Conservation (phyloP, 1,284 basidiomycete species). For the Coniophora puteana region DNA sequence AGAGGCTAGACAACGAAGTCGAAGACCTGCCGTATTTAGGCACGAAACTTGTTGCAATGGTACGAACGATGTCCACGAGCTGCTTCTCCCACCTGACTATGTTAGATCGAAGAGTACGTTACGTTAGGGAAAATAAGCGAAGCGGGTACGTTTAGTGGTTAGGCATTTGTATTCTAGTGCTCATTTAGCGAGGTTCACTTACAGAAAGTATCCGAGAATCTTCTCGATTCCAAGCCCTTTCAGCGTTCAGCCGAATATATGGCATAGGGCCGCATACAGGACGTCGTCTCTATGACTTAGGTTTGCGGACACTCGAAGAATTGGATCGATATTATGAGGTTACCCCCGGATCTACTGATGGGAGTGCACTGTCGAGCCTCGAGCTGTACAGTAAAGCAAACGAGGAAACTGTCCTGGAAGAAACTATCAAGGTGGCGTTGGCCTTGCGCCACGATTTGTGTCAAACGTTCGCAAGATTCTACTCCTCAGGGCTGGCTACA, state of each 20-base stretch:
- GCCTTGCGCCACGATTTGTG: conserved; percentile 48
- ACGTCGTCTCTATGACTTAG: conserved; percentile 54
- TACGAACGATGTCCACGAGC: conserved; percentile 20
- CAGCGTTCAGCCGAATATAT: conserved; percentile 60
- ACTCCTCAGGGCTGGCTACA: background rate
- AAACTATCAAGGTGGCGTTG: conserved; percentile 48
- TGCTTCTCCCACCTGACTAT: background rate
- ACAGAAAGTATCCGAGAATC: conserved; percentile 46
- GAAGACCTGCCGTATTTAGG: conserved; percentile 57
- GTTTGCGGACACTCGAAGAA: conserved; percentile 58
- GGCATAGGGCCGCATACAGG: conserved; percentile 72
- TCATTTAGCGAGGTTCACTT: conserved; percentile 4
- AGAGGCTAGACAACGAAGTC: conserved; percentile 41
- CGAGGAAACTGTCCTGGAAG: conserved; percentile 16
- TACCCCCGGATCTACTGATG: conserved; percentile 8
- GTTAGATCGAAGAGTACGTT: conserved; percentile 61
- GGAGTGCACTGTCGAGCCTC: conserved; percentile 5
- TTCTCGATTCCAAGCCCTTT: conserved; percentile 52
- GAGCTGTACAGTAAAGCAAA: conserved; percentile 8
- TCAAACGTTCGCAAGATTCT: conserved; percentile 24
- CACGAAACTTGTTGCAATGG: conserved; percentile 56
- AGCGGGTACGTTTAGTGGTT: conserved; percentile 45
- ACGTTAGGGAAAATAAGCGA: conserved; percentile 53
- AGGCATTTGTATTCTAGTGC: conserved; percentile 1
- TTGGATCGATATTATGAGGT: conserved; percentile 64